Evolutionary conservation across 2,329 filamentous ascomycete species (phyloP).

Genomic region (Aspergillus fijiensis): DNA sequence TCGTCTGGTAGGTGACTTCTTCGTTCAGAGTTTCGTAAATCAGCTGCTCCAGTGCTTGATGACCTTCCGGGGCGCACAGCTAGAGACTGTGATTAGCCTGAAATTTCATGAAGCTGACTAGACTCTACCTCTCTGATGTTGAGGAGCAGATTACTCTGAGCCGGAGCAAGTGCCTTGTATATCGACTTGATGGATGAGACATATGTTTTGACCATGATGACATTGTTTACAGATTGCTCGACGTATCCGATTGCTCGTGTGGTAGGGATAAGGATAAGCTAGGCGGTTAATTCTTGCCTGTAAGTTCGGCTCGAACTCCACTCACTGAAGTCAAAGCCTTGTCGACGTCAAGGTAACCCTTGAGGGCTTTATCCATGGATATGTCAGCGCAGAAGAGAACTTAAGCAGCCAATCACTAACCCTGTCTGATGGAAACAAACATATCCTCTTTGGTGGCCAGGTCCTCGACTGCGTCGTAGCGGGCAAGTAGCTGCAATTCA

Average conservation of each 20-base stretch:
- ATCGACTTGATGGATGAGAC: conserved; percentile 66
- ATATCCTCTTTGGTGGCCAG: conserved; percentile 78
- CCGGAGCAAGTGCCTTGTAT: conserved; percentile 65
- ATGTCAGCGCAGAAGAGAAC: conserved; percentile 7
- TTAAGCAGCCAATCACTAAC: conserved; percentile 40
- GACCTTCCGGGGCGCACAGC: conserved; percentile 65
- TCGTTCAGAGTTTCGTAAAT: conserved; percentile 74
- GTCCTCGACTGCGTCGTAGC: conserved; percentile 83
- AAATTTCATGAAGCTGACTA: not conserved
- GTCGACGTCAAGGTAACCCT: conserved; percentile 75
- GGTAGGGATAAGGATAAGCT: conserved; percentile 75
- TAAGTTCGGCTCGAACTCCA: not conserved
- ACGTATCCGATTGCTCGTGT: conserved; percentile 65
- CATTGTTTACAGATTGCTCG: conserved; percentile 80
- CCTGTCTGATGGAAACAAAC: conserved; percentile 72
- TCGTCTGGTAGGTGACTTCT: conserved; percentile 74
- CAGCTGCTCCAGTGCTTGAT: conserved; percentile 59
- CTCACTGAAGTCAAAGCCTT: conserved; percentile 71
- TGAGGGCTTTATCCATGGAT: conserved; percentile 57
- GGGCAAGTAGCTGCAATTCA: conserved; percentile 62
- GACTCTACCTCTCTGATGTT: conserved; percentile 61
- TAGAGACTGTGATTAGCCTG: conserved; percentile 25
- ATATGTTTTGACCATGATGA: conserved; percentile 84
- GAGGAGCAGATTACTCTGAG: conserved; percentile 62
- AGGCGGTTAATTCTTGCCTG: conserved; percentile 17